Base-by-base conservation (phyloP, 805 yeast species). In the Barnettozyma californica region DNA sequence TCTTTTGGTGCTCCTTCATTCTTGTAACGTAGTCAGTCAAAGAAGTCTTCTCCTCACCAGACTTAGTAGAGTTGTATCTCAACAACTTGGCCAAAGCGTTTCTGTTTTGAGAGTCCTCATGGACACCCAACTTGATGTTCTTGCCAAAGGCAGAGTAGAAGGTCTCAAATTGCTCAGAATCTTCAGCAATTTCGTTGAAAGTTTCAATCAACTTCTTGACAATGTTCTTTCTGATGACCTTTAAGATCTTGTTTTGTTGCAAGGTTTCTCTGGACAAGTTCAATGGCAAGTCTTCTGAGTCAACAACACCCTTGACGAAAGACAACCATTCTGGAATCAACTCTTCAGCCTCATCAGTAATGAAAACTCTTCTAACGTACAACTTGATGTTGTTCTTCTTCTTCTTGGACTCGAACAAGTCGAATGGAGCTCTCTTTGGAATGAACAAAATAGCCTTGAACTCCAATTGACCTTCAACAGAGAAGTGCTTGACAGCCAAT, bases 1-100 rank as follows among this genome's bases (percentile, higher is more conserved):
- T 94, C 94, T 94, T 91, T 81, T 94, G 99, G 80, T 89, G 97
- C 77, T 90, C 97, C 71, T 94, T 96, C 99, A 94, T 94, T 78
- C 98, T 87, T 61, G 98, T 92, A 58, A 94, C 95, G 77, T 94
- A 94, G 78, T 94, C 99, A 61, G 95, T 75, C 67, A 94, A 81
- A 36, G 98, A 92, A 60, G 97, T 92, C 71, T 78, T 70, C 79
- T 94, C 99, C 68, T 92, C 99, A 63, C 81, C 68, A 57, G 97
- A 84, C 80, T 91, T 92, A 68, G 98, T 91, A 50, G 98, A 90
- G 85, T 90, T 80, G 86, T 81, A 94, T 79, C 99, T 87, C 76
- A 94, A 81, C 68, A 94, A 81, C 79, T 94, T 94, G 62, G 99
- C 92, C 68, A 94, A 82, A 61, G 97, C 86, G 58, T 75, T 71